Base-by-base conservation (phyloP, 2,329 filamentous ascomycete genomes). In the Lachnellula hyalina region DNA sequence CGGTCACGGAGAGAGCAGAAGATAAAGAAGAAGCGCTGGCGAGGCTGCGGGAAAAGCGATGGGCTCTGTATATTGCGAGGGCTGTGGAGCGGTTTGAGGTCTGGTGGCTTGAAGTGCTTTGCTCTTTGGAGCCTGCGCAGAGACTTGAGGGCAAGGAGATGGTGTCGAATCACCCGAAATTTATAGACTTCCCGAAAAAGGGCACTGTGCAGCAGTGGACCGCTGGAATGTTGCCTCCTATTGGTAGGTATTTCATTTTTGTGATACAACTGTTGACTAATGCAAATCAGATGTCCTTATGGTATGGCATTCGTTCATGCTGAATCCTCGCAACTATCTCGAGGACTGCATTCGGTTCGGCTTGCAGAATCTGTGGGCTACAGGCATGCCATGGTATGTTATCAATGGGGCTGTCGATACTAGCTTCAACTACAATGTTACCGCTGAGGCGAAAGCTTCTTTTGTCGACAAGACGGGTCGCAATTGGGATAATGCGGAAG, bases 251-350 rank as follows among this genome's bases (percentile, higher is more conserved):
- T 64, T 85, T 41, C 81, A 42, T 47, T 23, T 6, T 32, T 36
- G 12, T n/a, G n/a, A 25, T 15, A 5, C 5, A 1, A 11, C n/a
- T 46, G 23, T 21, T 32, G 11, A 46, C 23, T 38, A 46, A 28
- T 23, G 14, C 12, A 28, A 11, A 23, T 11, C 11, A 77, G 88
- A 92, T 70, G 81, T 92, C 0, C 70, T 91, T 19, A 88, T 92
- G 85, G 84, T 92, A 0, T 89, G 86, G 84, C 89, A 93, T 68
- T 75, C 86, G 0, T 88, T 89, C 65, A 86, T 89, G 81, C 79
- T 93, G 3, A 92, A 91, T 62, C 89, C 89, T 0, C 76, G 85
- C 41, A 75, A 74, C n/a, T 92, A 85, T 65, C 78, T 90, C 4
- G 87, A 92, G 64, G 89, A 93, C 66, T 84, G 83, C 64, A 73